phyloP scores from a whole-genome alignment of 169 alveolate species.

The Neospora caninum region DNA sequence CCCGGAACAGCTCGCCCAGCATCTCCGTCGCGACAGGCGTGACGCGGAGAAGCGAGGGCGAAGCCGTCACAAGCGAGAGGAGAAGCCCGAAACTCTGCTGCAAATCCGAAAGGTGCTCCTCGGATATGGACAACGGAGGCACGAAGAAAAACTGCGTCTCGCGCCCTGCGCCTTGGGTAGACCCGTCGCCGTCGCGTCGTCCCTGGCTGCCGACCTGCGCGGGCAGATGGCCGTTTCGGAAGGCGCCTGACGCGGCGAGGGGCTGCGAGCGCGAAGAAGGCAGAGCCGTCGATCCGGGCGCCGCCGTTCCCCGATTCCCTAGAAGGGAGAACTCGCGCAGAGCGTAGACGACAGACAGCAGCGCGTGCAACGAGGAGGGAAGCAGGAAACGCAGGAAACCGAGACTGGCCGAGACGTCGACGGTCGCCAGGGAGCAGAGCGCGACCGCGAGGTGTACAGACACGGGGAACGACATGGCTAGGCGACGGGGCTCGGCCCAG shows the following conservation, averaged over 20 bases:
- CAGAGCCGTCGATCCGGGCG: background rate
- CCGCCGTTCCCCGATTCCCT: background rate
- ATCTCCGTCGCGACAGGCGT: background rate
- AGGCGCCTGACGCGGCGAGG: background rate
- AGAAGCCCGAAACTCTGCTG: slow-evolving; percentile 17
- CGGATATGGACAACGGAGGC: background rate
- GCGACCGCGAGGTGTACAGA: background rate
- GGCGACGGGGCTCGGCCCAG: slow-evolving; percentile 39
- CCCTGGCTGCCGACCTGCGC: background rate
- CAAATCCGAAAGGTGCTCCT: background rate
- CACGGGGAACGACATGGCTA: background rate
- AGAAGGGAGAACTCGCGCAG: background rate
- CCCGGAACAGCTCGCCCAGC: background rate
- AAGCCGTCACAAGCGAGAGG: slow-evolving; percentile 6
- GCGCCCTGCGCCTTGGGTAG: background rate
- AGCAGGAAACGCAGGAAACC: slow-evolving; percentile 5
- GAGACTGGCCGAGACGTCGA: background rate
- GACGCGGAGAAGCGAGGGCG: background rate
- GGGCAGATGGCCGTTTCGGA: background rate
- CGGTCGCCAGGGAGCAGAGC: background rate
- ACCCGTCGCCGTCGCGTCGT: background rate
- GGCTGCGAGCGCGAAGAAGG: background rate
- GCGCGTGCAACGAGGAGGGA: background rate
- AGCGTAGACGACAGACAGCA: background rate
- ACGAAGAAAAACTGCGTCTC: background rate